Percentiles rank a stretch among this genome's conserved stretches.
These are phyloP conservation scores for Amanita inopinata DNA, from an alignment of 768 basidiomycete genomes.

Conservation along the genomic window DNA sequence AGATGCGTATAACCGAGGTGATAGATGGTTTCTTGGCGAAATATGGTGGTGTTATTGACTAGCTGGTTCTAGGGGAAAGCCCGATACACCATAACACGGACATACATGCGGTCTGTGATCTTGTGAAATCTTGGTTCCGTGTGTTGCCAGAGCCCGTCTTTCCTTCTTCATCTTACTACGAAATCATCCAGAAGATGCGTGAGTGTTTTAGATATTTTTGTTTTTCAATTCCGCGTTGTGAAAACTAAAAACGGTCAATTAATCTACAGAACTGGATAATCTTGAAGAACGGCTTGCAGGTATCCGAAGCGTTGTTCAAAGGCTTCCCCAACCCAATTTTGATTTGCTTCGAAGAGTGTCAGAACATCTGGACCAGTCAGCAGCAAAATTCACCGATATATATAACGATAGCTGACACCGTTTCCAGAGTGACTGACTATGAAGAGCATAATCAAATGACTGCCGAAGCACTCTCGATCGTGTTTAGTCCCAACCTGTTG, in stretches of 20 bases:
- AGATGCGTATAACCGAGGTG: slow-evolving; percentile 68
- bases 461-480: slow-evolving; percentile 73
- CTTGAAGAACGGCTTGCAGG: slow-evolving; percentile 54
- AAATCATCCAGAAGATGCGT: slow-evolving; percentile 68
- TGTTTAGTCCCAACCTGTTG: slow-evolving; percentile 75
- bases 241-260: too few species aligned
- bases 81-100: slow-evolving; percentile 55
- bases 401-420: not conserved
- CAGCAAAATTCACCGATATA: slow-evolving; percentile 7
- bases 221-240: slow-evolving; percentile 3
- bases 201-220: slow-evolving; percentile 17
- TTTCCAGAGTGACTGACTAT: slow-evolving; percentile 68
- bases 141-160: slow-evolving; percentile 74
- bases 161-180: slow-evolving; percentile 56
- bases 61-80: slow-evolving; percentile 35
- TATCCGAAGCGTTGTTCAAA: slow-evolving; percentile 60
- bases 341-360: slow-evolving; percentile 70
- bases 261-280: slow-evolving; percentile 64
- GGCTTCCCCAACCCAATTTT: slow-evolving; percentile 64
- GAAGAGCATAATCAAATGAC: slow-evolving; percentile 90
- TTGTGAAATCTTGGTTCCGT: slow-evolving; percentile 83
- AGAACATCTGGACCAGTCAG: slow-evolving; percentile 74
- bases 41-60: not conserved
- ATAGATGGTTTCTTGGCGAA: not conserved
- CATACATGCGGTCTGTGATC: slow-evolving; percentile 75